Percentiles rank a stretch among this genome's conserved stretches.
Evolutionary conservation across 2,329 filamentous ascomycete species (phyloP).

Genomic region (Ascochyta fabae): DNA sequence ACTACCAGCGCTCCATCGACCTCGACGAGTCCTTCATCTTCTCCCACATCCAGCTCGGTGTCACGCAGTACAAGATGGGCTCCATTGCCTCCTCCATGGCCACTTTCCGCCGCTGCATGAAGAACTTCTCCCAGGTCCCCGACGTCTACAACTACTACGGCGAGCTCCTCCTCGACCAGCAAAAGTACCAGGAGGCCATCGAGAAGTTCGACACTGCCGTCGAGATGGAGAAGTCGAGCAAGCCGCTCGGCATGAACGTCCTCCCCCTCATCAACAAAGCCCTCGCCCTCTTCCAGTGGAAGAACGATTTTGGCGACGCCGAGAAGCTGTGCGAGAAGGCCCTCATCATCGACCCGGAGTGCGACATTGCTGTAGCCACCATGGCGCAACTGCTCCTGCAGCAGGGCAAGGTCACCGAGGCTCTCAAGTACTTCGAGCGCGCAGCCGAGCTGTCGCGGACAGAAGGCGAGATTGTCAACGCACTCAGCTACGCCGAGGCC

Average conservation of each 20-base stretch:
- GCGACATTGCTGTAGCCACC: conserved; percentile 96
- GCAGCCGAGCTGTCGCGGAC: conserved; percentile 93
- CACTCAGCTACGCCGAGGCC: conserved; percentile 94
- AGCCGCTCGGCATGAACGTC: conserved; percentile 96
- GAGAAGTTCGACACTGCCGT: conserved; percentile 99
- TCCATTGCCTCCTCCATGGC: conserved; percentile 98
- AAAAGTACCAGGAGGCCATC: conserved; percentile 92
- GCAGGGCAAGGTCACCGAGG: conserved; percentile 95
- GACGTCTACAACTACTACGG: conserved; percentile 99
- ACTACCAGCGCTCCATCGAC: conserved; percentile 99
- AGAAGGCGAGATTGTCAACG: conserved; percentile 94
- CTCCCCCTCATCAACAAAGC: conserved; percentile 98
- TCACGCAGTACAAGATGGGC: conserved; percentile 99
- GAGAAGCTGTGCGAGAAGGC: conserved; percentile 98
- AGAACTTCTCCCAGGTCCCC: conserved; percentile 95
- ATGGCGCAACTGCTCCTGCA: conserved; percentile 98
- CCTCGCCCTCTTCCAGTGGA: conserved; percentile 96
- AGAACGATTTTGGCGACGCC: conserved; percentile 92
- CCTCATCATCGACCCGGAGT: conserved; percentile 96
- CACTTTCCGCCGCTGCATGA: conserved; percentile 95
- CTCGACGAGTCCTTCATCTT: conserved; percentile 97
- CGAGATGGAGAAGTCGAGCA: conserved; percentile 94
- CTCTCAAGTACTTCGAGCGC: conserved; percentile 95
- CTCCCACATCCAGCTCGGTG: conserved; percentile 98
- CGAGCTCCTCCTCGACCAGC: conserved; percentile 93